phyloP scores from a whole-genome alignment of 2,329 filamentous ascomycete genomes.

The Didymella lethalis region DNA sequence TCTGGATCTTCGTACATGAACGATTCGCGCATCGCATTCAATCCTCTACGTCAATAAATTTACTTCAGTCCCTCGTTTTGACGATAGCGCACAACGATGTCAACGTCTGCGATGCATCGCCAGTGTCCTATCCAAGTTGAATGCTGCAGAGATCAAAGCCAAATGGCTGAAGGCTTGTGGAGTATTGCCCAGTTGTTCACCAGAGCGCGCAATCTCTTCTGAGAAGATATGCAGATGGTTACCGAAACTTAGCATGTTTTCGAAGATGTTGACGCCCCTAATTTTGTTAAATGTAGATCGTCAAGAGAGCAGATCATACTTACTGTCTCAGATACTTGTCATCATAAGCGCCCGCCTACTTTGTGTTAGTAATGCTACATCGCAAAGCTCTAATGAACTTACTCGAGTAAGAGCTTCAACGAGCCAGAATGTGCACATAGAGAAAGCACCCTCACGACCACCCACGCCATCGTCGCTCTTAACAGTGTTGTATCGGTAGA shows the following conservation, averaged over 20 bases:
- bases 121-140: constrained; percentile 70
- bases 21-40: not conserved
- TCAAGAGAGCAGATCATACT: not conserved
- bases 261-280: constrained; percentile 71
- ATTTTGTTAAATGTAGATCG: constrained; percentile 13
- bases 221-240: constrained; percentile 82
- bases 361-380: constrained; percentile 11
- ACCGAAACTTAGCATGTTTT: constrained; percentile 78
- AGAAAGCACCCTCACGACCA: constrained; percentile 77
- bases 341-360: constrained; percentile 60
- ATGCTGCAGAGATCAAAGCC: constrained; percentile 77
- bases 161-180: constrained; percentile 82
- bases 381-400: constrained; percentile 46
- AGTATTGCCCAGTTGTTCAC: constrained; percentile 81
- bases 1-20: constrained; percentile 9
- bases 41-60: constrained; percentile 7
- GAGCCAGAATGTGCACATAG: constrained; percentile 85
- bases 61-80: not conserved
- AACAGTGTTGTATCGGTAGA: constrained; percentile 77
- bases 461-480: constrained; percentile 76
- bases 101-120: constrained; percentile 16
- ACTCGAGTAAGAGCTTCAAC: constrained; percentile 79
- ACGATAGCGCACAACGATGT: constrained; percentile 5
- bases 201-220: constrained; percentile 77
- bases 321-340: constrained; percentile 64